phyloP scores from a whole-genome alignment of 345 rosid species.

The Crucihimalaya himalaica region DNA sequence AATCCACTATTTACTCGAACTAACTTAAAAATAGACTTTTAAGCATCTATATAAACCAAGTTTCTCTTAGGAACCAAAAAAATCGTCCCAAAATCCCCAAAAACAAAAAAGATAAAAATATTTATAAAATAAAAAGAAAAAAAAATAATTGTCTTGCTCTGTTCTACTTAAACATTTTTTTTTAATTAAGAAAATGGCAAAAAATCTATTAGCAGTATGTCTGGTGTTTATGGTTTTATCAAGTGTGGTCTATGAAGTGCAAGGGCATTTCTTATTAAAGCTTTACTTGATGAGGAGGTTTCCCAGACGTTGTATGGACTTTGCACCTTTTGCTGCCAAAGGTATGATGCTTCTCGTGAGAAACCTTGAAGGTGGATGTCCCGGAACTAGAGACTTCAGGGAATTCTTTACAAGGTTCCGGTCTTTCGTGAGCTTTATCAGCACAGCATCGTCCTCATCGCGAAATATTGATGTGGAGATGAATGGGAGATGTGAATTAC shows the following conservation, averaged over 20 bases:
- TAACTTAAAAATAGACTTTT: constrained; percentile 10
- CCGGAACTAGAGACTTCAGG: constrained; percentile 16
- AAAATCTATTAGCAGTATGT: constrained; percentile 24
- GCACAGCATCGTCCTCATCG: neutral
- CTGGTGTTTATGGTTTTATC: constrained; percentile 31
- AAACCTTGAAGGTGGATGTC: constrained; percentile 18
- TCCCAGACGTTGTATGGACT: neutral
- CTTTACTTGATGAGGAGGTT: constrained; percentile 7
- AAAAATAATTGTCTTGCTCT: neutral
- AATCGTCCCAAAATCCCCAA: neutral
- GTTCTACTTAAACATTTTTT: neutral
- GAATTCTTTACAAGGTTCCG: neutral
- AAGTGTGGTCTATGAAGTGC: constrained; percentile 34
- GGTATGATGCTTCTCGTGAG: neutral
- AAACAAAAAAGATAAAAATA: neutral
- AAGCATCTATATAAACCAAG: constrained; percentile 24
- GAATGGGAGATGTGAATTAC: neutral
- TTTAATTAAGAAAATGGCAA: constrained; percentile 22
- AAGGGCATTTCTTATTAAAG: constrained; percentile 33
- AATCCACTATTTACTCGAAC: constrained; percentile 24
- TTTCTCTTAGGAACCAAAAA: neutral
- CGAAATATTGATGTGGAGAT: neutral
- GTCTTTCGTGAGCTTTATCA: neutral
- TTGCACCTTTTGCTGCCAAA: constrained; percentile 29
- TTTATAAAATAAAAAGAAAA: neutral